Evolutionary conservation across 2,329 filamentous ascomycete genomes (phyloP).

Genomic region (Zymoseptoria tritici): DNA sequence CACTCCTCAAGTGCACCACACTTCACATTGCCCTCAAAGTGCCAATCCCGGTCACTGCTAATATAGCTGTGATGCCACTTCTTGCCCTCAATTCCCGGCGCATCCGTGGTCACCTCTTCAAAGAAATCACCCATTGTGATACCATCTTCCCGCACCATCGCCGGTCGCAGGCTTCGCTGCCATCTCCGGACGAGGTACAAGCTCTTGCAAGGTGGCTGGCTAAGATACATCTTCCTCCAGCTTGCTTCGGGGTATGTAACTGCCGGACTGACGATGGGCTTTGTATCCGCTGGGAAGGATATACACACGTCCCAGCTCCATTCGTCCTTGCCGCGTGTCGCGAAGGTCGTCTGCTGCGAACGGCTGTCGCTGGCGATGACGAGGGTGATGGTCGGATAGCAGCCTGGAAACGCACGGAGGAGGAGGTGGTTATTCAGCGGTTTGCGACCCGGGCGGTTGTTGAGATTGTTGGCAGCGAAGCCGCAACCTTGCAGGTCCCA

Average conservation of each 20-base stretch:
- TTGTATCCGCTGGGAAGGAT: constrained; percentile 23
- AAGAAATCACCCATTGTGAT: constrained; percentile 30
- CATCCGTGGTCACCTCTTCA: constrained; percentile 18
- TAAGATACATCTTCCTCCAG: constrained; percentile 31
- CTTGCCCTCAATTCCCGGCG: constrained; percentile 11
- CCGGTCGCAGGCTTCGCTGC: constrained; percentile 22
- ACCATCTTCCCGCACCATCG: constrained; percentile 21
- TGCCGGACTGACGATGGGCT: constrained; percentile 13
- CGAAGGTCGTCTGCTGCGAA: neutral
- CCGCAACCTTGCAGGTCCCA: constrained; percentile 24
- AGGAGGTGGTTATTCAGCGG: constrained; percentile 31
- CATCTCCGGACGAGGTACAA: constrained; percentile 27
- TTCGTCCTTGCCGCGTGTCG: constrained; percentile 11
- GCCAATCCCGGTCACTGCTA: constrained; percentile 29
- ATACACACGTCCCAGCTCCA: constrained; percentile 31
- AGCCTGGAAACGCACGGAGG: constrained; percentile 26
- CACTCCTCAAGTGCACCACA: constrained; percentile 22
- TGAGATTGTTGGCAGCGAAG: constrained; percentile 15
- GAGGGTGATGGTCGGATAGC: constrained; percentile 30
- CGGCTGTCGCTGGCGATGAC: constrained; percentile 21
- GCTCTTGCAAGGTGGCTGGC: constrained; percentile 27
- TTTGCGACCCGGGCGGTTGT: constrained; percentile 20
- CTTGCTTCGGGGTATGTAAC: constrained; percentile 25
- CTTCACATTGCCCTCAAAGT: constrained; percentile 30
- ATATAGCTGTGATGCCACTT: constrained; percentile 28